phyloP scores from a whole-genome alignment of 2,329 filamentous ascomycete species.

The Penicillium sp. region DNA sequence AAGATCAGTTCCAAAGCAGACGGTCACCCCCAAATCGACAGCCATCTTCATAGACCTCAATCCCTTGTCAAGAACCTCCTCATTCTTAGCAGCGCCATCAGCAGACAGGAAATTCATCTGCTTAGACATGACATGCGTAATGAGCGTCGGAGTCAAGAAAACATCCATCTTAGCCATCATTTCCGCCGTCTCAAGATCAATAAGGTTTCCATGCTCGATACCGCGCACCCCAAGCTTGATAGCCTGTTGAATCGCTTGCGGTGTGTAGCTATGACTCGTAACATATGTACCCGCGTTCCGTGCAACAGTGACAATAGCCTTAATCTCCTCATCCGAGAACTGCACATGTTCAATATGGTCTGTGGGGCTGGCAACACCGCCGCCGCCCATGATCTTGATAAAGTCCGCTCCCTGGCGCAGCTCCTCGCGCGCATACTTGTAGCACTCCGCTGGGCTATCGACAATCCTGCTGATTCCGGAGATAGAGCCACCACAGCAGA shows the following conservation, averaged over 20 bases:
- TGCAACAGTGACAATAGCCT: constrained; percentile 54
- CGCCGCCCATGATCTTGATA: constrained; percentile 62
- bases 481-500: constrained; percentile 51
- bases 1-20: constrained; percentile 59
- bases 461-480: constrained; percentile 45
- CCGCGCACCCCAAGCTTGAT: constrained; percentile 56
- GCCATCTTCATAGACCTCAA: constrained; percentile 51
- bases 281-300: constrained; percentile 53
- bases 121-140: constrained; percentile 53
- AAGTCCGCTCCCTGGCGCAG: constrained; percentile 59
- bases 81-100: constrained; percentile 52
- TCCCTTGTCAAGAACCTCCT: constrained; percentile 50
- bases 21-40: constrained; percentile 53
- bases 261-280: constrained; percentile 60
- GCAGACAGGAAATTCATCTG: constrained; percentile 33
- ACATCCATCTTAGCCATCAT: constrained; percentile 53
- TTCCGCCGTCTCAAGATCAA: constrained; percentile 47
- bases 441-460: constrained; percentile 57
- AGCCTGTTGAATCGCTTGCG: constrained; percentile 55
- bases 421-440: constrained; percentile 55
- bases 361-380: constrained; percentile 58
- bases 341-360: constrained; percentile 56
- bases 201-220: constrained; percentile 56
- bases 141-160: constrained; percentile 56
- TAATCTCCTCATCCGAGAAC: constrained; percentile 58